Percentiles rank a stretch among this genome's conserved stretches.
Evolutionary conservation across 441 rosid genomes (phyloP).

Genomic region (Hypseocharis bilobata): DNA sequence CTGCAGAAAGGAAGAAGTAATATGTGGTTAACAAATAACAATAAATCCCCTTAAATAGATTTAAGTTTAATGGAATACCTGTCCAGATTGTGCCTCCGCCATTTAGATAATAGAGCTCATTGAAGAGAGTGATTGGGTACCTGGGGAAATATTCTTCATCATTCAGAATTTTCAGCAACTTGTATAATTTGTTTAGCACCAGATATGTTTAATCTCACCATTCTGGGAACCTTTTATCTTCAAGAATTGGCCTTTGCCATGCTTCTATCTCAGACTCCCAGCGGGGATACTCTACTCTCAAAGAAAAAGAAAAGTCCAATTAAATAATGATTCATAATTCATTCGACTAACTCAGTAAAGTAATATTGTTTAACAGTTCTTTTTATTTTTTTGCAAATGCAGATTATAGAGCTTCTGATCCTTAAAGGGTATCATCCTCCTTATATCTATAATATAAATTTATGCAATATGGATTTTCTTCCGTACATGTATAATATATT

Average conservation of each 20-base stretch:
- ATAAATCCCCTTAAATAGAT: too few species aligned
- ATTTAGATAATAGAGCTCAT: background rate
- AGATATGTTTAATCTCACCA: background rate
- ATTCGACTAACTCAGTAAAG: too few species aligned
- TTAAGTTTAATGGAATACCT: background rate
- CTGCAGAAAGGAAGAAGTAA: constrained; percentile 24
- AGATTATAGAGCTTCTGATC: too few species aligned
- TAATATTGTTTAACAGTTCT: too few species aligned
- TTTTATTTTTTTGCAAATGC: too few species aligned
- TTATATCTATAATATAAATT: too few species aligned
- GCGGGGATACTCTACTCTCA: background rate
- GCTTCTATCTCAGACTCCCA: background rate
- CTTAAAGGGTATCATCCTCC: too few species aligned
- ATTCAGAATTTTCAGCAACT: too few species aligned
- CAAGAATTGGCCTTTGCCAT: background rate
- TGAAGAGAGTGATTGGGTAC: background rate
- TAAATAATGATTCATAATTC: background rate
- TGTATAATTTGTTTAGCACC: too few species aligned
- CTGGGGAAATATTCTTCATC: background rate
- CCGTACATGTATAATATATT: too few species aligned
- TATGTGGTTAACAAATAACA: background rate
- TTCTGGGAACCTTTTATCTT: background rate
- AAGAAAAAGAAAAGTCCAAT: background rate
- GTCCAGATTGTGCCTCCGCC: background rate
- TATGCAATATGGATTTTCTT: too few species aligned